These are phyloP conservation scores for Crotalaria pallida DNA, from an alignment of 306 rosid genomes.

Conservation along the genomic window DNA sequence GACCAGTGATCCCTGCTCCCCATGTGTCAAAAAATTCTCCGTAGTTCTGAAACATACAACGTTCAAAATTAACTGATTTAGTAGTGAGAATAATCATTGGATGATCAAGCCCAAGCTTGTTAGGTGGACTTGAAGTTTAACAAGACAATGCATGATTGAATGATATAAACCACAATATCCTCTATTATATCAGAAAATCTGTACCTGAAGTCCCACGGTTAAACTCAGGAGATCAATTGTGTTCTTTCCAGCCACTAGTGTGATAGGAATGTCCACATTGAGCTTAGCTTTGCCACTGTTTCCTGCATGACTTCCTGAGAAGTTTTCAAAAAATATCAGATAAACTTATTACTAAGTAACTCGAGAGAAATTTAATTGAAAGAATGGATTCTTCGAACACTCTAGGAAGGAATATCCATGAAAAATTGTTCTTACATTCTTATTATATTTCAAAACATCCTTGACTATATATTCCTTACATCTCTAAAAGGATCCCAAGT, in stretches of 20 bases:
- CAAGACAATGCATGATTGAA: background rate
- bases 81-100: background rate
- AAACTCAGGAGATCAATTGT: slow-evolving; percentile 82
- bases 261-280: slow-evolving; percentile 49
- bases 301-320: slow-evolving; percentile 70
- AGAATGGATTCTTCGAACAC: background rate
- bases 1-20: slow-evolving; percentile 96
- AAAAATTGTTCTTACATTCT: background rate
- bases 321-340: slow-evolving; percentile 1
- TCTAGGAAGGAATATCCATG: background rate
- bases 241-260: slow-evolving; percentile 64
- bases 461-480: background rate
- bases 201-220: slow-evolving; percentile 97
- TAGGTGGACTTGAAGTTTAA: background rate
- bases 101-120: background rate
- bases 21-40: slow-evolving; percentile 67
- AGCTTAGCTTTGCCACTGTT: slow-evolving; percentile 39
- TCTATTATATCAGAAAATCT: slow-evolving; percentile 3
- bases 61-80: slow-evolving; percentile 10
- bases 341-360: background rate
- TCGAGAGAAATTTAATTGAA: background rate
- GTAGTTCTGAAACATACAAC: slow-evolving; percentile 51
- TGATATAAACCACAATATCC: slow-evolving; percentile 4
- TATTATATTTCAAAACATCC: background rate
- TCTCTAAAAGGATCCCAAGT: background rate